These are phyloP conservation scores for Penicillium crustosum DNA, from an alignment of 2,329 filamentous ascomycete genomes.

Conservation along the genomic window DNA sequence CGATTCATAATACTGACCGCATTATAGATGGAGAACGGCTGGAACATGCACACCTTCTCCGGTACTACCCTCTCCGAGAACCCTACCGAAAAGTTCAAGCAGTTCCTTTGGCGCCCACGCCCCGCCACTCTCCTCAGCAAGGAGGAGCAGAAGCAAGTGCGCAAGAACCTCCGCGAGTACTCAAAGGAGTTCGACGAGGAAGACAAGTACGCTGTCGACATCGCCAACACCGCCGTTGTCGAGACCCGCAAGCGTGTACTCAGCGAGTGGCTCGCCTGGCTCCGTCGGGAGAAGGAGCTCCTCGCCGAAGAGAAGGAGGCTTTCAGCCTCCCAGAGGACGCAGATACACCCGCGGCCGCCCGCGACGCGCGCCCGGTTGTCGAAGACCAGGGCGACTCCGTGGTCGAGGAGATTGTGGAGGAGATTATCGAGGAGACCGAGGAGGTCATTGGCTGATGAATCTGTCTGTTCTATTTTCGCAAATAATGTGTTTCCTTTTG, in stretches of 20 bases:
- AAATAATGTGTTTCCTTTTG: conserved; percentile 34
- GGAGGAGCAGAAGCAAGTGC: conserved; percentile 95
- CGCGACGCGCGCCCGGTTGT: conserved; percentile 54
- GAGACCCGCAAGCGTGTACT: conserved; percentile 80
- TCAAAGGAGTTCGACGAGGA: conserved; percentile 92
- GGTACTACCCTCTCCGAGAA: conserved; percentile 87
- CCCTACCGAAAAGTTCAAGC: conserved; percentile 94
- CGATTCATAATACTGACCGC: conserved; percentile 21
- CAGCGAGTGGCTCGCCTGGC: conserved; percentile 86
- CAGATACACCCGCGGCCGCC: conserved; percentile 57
- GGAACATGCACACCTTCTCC: conserved; percentile 96
- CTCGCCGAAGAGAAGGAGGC: conserved; percentile 68
- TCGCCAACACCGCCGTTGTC: conserved; percentile 89
- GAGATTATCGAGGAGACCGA: conserved; percentile 82
- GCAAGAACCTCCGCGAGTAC: conserved; percentile 98
- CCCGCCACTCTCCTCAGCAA: conserved; percentile 88
- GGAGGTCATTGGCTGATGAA: conserved; percentile 61
- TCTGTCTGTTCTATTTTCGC: conserved; percentile 27
- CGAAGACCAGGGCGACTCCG: conserved; percentile 67
- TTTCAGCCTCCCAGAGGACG: conserved; percentile 65
- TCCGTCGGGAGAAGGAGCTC: conserved; percentile 70
- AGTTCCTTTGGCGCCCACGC: conserved; percentile 90
- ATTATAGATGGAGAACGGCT: conserved; percentile 93
- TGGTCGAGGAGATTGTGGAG: conserved; percentile 86
- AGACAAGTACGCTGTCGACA: conserved; percentile 88